Evolutionary conservation across 805 yeast genomes (phyloP), one percentile per base, ranked within the genome.

Genomic region (Hanseniaspora guilliermondii): DNA sequence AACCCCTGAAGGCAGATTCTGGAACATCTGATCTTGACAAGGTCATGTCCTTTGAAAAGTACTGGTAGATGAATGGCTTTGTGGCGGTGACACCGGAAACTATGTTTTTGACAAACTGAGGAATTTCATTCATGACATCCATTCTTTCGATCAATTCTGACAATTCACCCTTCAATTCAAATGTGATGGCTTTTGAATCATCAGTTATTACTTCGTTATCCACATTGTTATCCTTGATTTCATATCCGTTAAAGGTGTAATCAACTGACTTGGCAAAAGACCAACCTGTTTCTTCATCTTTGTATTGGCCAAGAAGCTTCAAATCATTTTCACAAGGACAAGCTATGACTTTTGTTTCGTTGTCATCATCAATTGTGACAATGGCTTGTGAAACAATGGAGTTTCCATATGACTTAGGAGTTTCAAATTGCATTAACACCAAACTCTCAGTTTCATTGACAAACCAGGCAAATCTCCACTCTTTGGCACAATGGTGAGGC

Each of bases 401-500:
- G 56, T 77, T 76, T 53, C 85, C 96, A 68, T 93, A 93, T 1
- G 96, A 82, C 56, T 73, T 80, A 30, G 98, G 98, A 8, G 98
- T 93, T 45, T 89, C 85, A 73, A 87, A 93, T 69, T 93, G 97
- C 96, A 93, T 93, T 60, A 85, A 77, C 17, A 88, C 81, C 11
- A 86, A 95, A 36, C 91, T 74, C 61, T 76, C 74, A 39, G 80
- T 72, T 50, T 80, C 76, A 19, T 93, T 83, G 66, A 87, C 96
- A 76, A 85, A 91, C 70, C 87, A 84, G 58, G 86, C 70, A 67
- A 93, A 93, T 70, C 91, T 93, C 98, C 98, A 93, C 22, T 87
- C 71, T 58, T 95, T 87, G 55, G 98, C 98, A 36, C 97, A 96
- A 70, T 93, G 98, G 69, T 93, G 97, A 8, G 98, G 98, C 70